Base-by-base conservation (phyloP, 495 filamentous ascomycete genomes). In the Hypomontagnella monticulosa region DNA sequence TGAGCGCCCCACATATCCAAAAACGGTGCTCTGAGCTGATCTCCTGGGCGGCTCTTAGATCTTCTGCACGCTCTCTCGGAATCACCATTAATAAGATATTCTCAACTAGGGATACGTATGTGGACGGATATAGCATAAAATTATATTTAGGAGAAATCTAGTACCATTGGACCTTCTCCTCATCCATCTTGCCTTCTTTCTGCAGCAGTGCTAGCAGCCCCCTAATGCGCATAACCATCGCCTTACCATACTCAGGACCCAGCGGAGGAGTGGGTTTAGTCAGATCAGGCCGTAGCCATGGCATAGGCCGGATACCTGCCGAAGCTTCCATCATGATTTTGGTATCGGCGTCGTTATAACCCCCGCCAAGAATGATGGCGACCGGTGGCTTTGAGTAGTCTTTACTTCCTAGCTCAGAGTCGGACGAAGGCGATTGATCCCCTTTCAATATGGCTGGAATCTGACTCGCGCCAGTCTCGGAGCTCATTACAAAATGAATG, bases 231-330 rank as follows among this genome's bases (percentile, higher is more conserved):
- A 51, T 18, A 32, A 74, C 70, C 10, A 74, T 48, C 12, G 59
- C 58, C 40, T 75, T 69, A 16, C 65, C 73, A 62, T 75, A 77
- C 44, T 70, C 70, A 9, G 75, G 75, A 8, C 75, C 71, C 3
- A 72, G 20, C 9, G 73, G 71, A 18, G 73, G 73, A 33, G 47
- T 54, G 15, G 65, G 54, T 40, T 67, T 71, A 18, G 49, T 66
- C 34, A 67, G 44, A 67, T 77, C 74, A 15, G 68, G 63, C 51
- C 66, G 72, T 51, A 79, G 53, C 77, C 77, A 79, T 6, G 70
- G 71, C 12, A 78, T 50, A 36, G 53, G 51, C 38, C 56, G 71
- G 8, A 67, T 57, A 19, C 56, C 71, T 8, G 67, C 69, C 33
- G 53, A 15, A 33, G 53, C 55, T 27, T 71, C 52, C 33, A 50